Evolutionary conservation across 2,329 filamentous ascomycete genomes (phyloP), one percentile per base, ranked within the genome.

Genomic region (Fusarium praegraminearum): DNA sequence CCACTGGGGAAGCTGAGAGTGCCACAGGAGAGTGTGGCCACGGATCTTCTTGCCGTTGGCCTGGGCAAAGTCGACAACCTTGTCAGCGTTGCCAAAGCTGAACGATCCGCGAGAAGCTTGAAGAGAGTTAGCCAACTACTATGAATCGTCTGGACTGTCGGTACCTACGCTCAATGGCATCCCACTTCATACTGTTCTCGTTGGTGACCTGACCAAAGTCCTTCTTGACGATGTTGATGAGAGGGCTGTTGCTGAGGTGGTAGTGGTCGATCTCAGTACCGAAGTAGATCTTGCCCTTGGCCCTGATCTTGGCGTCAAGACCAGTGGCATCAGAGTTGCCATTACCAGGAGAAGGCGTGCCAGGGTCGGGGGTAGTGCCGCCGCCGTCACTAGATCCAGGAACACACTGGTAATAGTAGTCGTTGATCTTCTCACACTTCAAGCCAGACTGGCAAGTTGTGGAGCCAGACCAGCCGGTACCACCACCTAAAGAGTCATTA

Each of bases 101-200:
- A 89, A 92, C 3, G 70, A 74, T 62, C 83, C 84, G 82, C 80
- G 20, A 11, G 58, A n/a, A 40, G 30, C 77, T 90, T 81, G 20
- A 82, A 82, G 82, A 35, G n/a, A 1, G 32, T 65, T n/a, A 65
- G 41, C 10, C 3, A 3, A 9, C 2, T 9, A 4, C 11, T 16
- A 5, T 3, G 9, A 3, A 5, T 5, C 3, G 0, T n/a, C 0
- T 18, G 7, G 2, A 4, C 1, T 7, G 7, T 13, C 5, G 11
- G 4, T 3, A 35, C 62, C 45, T 55, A 66, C 62, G 62, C 55
- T 65, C 62, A 13, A 41, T 61, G 3, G 84, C 80, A 70, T 90
- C 87, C 89, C 89, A 92, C 79, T 92, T 91, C 86, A 91, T 90
- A 75, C 83, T 87, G 82, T 92, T 91, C 81, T 92, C 90, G 2